Base-by-base conservation (phyloP, 345 rosid genomes). In the Melaleuca quinquenervia region DNA sequence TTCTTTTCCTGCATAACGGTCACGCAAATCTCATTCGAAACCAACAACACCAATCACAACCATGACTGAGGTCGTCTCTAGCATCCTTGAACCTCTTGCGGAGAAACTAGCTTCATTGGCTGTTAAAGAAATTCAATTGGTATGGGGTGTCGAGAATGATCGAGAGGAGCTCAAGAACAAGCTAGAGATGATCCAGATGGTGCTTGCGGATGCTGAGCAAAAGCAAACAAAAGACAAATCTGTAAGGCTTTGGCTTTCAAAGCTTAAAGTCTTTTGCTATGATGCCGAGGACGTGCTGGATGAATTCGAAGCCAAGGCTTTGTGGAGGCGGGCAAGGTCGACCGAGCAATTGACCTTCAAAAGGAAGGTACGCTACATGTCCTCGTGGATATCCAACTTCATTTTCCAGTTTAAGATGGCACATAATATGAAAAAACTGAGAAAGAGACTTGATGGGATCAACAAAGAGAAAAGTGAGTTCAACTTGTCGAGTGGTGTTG, bases 261-360 rank as follows among this genome's bases (percentile, higher is more conserved):
- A 75, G 24, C 87, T 87, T 36, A 50, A 78, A 70, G 27, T 85
- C 70, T 58, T 89, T 18, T 87, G 84, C 55, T 85, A 49, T 20
- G 90, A 86, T 21, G 58, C 82, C 1, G 87, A 86, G 58, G 90
- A 88, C 11, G 82, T 58, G 84, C 50, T 89, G 22, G 89, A 87
- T 8, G 88, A 82, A 18, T 82, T 87, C 3, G 84, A 84, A 36
- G 36, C 41, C 12, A 64, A 85, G 78, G 83, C 74, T 11, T 62
- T 84, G 11, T 52, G 75, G 5, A 18, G 74, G 82, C 85, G 32
- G 51, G 84, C 26, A 20, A 27, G 22, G 13, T 15, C 27, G 11
- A 22, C 18, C n/a, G 50, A 86, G 5, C 52, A 22, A 15, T 76
- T 70, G 51, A 83, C 76, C 49, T 2, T 83, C 45, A 45, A 11